phyloP scores from a whole-genome alignment of 495 filamentous ascomycete species.

The Penicillium simplicissimum region DNA sequence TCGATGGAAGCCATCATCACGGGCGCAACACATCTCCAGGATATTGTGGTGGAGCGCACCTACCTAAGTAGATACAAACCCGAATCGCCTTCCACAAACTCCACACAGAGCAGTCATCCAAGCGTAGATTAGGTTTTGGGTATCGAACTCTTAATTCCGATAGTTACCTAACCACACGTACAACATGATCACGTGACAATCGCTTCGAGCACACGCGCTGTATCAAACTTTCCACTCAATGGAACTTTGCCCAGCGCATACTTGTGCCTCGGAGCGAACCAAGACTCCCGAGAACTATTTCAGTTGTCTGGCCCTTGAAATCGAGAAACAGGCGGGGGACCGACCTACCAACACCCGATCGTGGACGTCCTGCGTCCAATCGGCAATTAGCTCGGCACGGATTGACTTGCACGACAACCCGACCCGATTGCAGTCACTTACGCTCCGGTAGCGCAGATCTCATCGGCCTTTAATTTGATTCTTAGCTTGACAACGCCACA shows the following conservation, averaged over 20 bases:
- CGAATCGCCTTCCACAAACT: too few species aligned
- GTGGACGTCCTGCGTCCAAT: conserved; percentile 3
- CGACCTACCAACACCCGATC: neutral
- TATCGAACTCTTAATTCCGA: too few species aligned
- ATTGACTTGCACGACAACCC: conserved; percentile 30
- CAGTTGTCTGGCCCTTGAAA: neutral
- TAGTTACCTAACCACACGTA: neutral
- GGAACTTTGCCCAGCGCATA: neutral
- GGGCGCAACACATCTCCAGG: too few species aligned
- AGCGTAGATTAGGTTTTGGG: too few species aligned
- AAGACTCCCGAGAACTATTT: neutral
- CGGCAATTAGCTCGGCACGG: conserved; percentile 39
- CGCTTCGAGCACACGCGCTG: neutral
- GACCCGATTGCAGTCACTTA: conserved; percentile 24
- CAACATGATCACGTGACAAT: neutral
- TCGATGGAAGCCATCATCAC: too few species aligned
- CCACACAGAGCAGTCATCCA: too few species aligned
- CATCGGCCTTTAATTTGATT: neutral
- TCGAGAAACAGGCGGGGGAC: neutral
- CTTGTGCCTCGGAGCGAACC: neutral
- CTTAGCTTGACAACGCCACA: neutral
- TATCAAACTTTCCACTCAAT: neutral
- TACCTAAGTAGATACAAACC: too few species aligned
- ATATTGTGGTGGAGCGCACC: too few species aligned
- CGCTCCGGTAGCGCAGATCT: neutral